These are phyloP conservation scores for Aspergillus glaucus DNA, from an alignment of 2,329 filamentous ascomycete species.

Conservation along the genomic window DNA sequence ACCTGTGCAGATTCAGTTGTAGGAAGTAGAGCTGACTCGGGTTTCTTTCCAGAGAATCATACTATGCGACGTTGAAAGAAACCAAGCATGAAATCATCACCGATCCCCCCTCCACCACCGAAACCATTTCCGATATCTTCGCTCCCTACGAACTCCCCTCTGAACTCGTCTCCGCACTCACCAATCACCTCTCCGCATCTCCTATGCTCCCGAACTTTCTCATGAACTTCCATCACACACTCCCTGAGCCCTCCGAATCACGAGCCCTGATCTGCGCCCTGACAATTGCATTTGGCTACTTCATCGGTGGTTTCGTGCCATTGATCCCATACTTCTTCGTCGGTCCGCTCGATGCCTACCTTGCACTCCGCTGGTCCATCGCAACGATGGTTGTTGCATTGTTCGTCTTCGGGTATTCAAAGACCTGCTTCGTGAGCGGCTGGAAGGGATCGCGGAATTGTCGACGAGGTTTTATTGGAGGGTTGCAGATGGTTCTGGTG, in stretches of 20 bases:
- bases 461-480: constrained; percentile 28
- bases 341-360: constrained; percentile 70
- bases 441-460: constrained; percentile 30
- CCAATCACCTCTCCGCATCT: constrained; percentile 29
- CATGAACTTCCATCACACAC: constrained; percentile 38
- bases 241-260: constrained; percentile 33
- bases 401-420: constrained; percentile 47
- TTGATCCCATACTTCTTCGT: constrained; percentile 56
- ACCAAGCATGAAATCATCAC: constrained; percentile 26
- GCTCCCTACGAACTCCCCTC: constrained; percentile 33
- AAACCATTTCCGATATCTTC: constrained; percentile 33
- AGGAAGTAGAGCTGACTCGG: too few relatives aligned
- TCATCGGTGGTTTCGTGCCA: constrained; percentile 42
- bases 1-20: not conserved
- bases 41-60: constrained; percentile 27
- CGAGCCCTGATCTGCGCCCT: constrained; percentile 33
- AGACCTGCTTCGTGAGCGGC: constrained; percentile 38
- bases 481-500: constrained; percentile 36
- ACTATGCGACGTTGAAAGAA: constrained; percentile 33
- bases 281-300: constrained; percentile 37
- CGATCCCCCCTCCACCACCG: constrained; percentile 23
- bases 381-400: constrained; percentile 46
- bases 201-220: constrained; percentile 34
- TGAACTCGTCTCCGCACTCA: constrained; percentile 30
- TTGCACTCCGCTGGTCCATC: constrained; percentile 58